Percentiles rank a stretch among this genome's conserved stretches.
phyloP scores from a whole-genome alignment of 2,329 filamentous ascomycete genomes.

The Nemania bipapillata region DNA sequence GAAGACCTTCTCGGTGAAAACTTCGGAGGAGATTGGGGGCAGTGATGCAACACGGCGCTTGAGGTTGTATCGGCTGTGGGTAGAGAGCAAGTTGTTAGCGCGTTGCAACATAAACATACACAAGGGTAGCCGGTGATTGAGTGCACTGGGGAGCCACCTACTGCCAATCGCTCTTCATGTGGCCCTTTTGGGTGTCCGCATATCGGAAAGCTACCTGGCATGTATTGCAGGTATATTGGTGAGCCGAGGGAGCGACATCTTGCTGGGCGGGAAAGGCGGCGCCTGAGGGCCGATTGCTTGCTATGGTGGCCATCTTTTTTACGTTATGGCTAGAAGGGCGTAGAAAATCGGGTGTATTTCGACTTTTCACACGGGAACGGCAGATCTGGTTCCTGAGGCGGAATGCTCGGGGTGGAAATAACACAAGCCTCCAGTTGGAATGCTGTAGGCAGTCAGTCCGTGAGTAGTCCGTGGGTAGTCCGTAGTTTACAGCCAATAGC shows the following conservation, averaged over 20 bases:
- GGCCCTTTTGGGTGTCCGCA: constrained; percentile 88
- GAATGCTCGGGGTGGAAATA: background rate
- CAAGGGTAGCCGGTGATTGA: background rate
- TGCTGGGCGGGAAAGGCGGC: constrained; percentile 41
- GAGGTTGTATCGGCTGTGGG: constrained; percentile 85
- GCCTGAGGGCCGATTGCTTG: constrained; percentile 52
- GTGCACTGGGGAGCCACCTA: constrained; percentile 64
- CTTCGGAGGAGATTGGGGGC: constrained; percentile 88
- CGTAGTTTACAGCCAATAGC: background rate
- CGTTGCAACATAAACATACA: constrained; percentile 3
- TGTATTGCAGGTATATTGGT: constrained; percentile 98
- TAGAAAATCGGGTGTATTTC: background rate
- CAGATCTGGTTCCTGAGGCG: background rate
- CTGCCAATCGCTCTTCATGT: constrained; percentile 99
- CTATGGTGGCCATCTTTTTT: constrained; percentile 62
- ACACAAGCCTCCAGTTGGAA: background rate
- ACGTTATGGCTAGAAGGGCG: background rate
- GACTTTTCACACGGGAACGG: background rate
- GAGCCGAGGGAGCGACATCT: constrained; percentile 61
- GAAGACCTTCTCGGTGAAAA: constrained; percentile 95
- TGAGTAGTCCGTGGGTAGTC: background rate
- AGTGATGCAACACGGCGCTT: constrained; percentile 92
- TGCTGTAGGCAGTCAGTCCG: background rate
- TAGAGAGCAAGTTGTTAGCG: constrained; percentile 33
- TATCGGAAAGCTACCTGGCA: constrained; percentile 97